Percentiles rank a stretch among this genome's conserved stretches.
phyloP scores from a whole-genome alignment of 345 rosid species.

The Brassica carinata region DNA sequence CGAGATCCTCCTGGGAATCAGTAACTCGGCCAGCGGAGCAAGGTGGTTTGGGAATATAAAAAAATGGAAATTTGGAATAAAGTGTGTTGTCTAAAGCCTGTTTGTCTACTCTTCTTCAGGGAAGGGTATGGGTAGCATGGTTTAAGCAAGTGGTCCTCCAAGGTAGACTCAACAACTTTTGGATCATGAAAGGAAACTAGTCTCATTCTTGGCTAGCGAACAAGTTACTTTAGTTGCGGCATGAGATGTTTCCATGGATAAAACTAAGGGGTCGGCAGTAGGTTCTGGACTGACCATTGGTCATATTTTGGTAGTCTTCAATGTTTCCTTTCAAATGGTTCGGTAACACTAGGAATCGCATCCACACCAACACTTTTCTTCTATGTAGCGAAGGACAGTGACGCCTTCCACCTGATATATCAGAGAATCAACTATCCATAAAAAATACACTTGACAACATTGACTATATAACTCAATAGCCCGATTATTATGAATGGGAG shows the following conservation, averaged over 20 bases:
- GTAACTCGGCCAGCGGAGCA: too few species aligned
- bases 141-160: neutral
- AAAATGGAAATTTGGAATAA: neutral
- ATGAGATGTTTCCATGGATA: neutral
- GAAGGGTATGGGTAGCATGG: neutral
- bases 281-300: neutral
- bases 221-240: neutral
- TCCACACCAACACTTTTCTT: neutral
- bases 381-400: neutral
- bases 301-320: neutral
- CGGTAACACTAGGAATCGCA: neutral
- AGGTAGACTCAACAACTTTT: neutral
- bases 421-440: neutral
- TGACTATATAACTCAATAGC: neutral
- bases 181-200: neutral
- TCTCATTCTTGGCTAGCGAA: neutral
- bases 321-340: neutral
- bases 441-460: neutral
- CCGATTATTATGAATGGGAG: neutral
- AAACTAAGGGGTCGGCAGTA: neutral
- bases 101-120: neutral
- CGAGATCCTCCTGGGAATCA: too few species aligned
- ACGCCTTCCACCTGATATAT: neutral
- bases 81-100: neutral
- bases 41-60: too few species aligned